These are phyloP conservation scores for Saccharomyces hybrid DNA, from an alignment of 1,139 yeast species.

Conservation along the genomic window DNA sequence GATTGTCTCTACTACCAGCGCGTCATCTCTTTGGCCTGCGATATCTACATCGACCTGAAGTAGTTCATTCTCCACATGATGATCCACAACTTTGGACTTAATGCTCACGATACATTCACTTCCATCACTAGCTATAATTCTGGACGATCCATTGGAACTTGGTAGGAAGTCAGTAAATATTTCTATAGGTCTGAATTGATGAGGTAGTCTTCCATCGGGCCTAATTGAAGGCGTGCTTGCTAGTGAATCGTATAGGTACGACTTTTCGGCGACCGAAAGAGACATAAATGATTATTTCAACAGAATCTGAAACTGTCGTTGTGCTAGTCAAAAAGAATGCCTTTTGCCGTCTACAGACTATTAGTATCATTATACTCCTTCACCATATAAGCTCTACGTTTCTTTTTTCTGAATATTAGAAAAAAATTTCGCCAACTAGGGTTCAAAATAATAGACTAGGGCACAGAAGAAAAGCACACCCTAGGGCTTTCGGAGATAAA, in stretches of 20 bases:
- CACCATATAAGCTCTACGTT: neutral
- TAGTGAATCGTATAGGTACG: conserved; percentile 70
- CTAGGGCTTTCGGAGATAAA: neutral
- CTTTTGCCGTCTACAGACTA: neutral
- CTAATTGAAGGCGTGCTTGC: conserved; percentile 55
- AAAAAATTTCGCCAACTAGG: neutral
- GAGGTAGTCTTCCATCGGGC: conserved; percentile 69
- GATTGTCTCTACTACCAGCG: conserved; percentile 51
- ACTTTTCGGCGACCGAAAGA: conserved; percentile 79
- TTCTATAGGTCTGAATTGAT: conserved; percentile 80
- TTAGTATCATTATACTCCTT: neutral
- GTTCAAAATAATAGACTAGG: neutral
- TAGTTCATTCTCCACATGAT: conserved; percentile 36
- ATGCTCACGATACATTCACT: conserved; percentile 88
- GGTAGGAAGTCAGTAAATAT: conserved; percentile 76
- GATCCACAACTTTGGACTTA: conserved; percentile 72
- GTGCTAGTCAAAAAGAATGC: neutral
- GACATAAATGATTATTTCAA: conserved; percentile 37
- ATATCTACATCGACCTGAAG: conserved; percentile 74
- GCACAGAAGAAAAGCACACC: neutral
- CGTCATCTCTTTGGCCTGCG: conserved; percentile 62
- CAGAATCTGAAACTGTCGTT: neutral
- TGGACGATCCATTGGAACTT: conserved; percentile 83
- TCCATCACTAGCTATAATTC: conserved; percentile 80
- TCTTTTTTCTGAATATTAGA: neutral